phyloP scores from a whole-genome alignment of 139 green algal species.

The Ostreobium quekettii region DNA sequence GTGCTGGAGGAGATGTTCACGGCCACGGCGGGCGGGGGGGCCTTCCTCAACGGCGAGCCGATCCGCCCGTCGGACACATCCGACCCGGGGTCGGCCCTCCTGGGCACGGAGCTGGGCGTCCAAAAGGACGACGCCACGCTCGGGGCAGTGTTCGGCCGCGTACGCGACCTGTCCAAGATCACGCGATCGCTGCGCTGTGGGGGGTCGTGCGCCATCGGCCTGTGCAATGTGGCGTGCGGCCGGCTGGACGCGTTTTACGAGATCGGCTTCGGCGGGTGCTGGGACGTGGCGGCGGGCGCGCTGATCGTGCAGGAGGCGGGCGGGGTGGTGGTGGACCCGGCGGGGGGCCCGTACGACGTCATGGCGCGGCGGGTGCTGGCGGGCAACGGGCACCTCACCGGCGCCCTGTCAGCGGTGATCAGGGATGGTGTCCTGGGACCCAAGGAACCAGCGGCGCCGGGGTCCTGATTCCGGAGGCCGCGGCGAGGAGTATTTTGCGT shows the following conservation, averaged over 20 bases:
- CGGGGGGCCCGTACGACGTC: slow-evolving; percentile 60
- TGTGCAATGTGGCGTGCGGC: slow-evolving; percentile 69
- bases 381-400: slow-evolving; percentile 46
- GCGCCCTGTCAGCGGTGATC: no score
- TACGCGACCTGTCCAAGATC: slow-evolving; percentile 33
- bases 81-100: slow-evolving; percentile 55
- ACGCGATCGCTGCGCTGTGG: slow-evolving; percentile 61
- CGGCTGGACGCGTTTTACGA: slow-evolving; percentile 92
- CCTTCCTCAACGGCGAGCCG: slow-evolving; percentile 37
- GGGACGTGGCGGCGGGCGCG: slow-evolving; percentile 50
- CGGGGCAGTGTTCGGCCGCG: slow-evolving; percentile 61
- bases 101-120: slow-evolving; percentile 79
- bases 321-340: slow-evolving; percentile 69
- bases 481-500: no score
- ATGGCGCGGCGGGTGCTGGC: slow-evolving; percentile 71
- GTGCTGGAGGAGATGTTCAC: slow-evolving; percentile 78
- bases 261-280: slow-evolving; percentile 80
- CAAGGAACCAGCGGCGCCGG: no score
- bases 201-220: slow-evolving; percentile 86
- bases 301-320: slow-evolving; percentile 65
- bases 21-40: slow-evolving; percentile 43
- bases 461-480: no score
- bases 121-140: slow-evolving; percentile 56
- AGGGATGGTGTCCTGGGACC: no score
- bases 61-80: slow-evolving; percentile 45